Base-by-base conservation (phyloP, 2,329 filamentous ascomycete genomes). In the Aspergillus neotritici region DNA sequence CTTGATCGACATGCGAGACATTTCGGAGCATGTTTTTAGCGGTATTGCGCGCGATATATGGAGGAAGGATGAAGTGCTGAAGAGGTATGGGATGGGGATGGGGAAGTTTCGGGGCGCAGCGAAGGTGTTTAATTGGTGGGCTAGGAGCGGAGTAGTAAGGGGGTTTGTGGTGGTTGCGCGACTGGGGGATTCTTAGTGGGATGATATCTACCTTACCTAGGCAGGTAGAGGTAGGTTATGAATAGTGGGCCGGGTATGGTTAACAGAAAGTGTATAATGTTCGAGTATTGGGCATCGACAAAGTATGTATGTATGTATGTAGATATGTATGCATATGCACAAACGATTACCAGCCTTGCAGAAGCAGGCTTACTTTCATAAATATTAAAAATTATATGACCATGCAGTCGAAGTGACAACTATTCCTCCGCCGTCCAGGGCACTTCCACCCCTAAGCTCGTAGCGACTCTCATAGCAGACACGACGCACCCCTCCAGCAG, bases 401-500 rank as follows among this genome's bases (percentile, higher is more conserved):
- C 17, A 32, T 39, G n/a, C 37, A 31, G 9, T 15, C 25, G 4
- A 31, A 15, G 4, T n/a, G 12, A n/a, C 3, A 37, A 14, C 34
- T 29, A 25, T 31, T 33, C 30, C 21, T 5, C 13, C 42, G 21
- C 7, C 21, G 3, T 25, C 65, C 65, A 68, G 3, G 65, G 64
- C 5, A 65, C 58, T n/a, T 62, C 52, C 4, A 81, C 72, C 5
- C 64, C 75, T 52, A 82, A 70, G 10, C 69, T 71, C n/a, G 63
- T 51, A 0, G 77, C 79, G 34, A 82, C 67, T 29, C 71, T 67
- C 69, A 77, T 76, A 1, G 79, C 77, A 6, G 78, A 81, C 2
- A 78, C 68, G 3, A 82, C 65, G 43, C 79, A 83, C 1, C 79
- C 79, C 56, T 82, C 79, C 3, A 82, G 58, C 12, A 82, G 51